These are phyloP conservation scores for Drechslerella stenobrocha DNA, from an alignment of 2,329 filamentous ascomycete genomes.

Conservation along the genomic window DNA sequence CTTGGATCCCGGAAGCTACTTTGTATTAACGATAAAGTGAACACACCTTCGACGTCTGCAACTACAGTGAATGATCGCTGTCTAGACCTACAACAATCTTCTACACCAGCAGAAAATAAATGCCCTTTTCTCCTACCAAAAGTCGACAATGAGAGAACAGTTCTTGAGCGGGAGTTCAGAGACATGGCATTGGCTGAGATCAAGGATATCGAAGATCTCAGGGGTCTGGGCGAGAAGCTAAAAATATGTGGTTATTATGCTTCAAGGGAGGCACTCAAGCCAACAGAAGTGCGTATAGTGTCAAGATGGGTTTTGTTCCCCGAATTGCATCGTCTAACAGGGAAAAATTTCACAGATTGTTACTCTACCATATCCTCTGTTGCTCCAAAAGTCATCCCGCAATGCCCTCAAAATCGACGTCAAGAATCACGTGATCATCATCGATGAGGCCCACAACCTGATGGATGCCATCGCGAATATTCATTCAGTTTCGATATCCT, in stretches of 20 bases:
- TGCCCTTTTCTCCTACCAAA: constrained; percentile 79
- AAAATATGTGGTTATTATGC: constrained; percentile 94
- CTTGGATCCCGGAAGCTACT: constrained; percentile 82
- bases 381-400: constrained; percentile 82
- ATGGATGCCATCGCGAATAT: constrained; percentile 92
- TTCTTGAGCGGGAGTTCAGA: constrained; percentile 75
- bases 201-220: constrained; percentile 90
- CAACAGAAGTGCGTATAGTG: constrained; percentile 66
- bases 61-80: constrained; percentile 93
- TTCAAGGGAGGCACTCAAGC: constrained; percentile 78
- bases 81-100: constrained; percentile 80
- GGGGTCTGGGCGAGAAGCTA: constrained; percentile 73
- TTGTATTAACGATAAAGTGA: constrained; percentile 86
- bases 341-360: constrained; percentile 64
- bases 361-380: constrained; percentile 85
- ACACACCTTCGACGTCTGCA: constrained; percentile 67
- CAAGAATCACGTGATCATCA: constrained; percentile 86
- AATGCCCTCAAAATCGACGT: constrained; percentile 85
- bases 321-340: background rate
- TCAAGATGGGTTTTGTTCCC: background rate
- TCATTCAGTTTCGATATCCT: constrained; percentile 74
- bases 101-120: constrained; percentile 64
- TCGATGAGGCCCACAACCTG: constrained; percentile 96
- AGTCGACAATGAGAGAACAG: constrained; percentile 64
- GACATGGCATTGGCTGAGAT: constrained; percentile 82